Evolutionary conservation across 805 yeast species (phyloP).

Genomic region (Saturnispora diversa): DNA sequence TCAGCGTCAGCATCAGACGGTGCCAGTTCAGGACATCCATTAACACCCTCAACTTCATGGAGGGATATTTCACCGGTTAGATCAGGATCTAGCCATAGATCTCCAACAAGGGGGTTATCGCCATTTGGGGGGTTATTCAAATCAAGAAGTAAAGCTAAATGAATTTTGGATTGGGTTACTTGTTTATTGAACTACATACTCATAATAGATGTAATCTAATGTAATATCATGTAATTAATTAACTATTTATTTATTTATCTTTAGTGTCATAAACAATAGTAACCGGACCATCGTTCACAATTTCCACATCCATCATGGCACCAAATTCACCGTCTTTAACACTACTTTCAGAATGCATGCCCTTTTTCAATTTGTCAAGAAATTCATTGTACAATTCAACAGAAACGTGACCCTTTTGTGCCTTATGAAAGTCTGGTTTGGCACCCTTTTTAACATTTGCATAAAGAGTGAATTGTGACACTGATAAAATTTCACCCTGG

Average conservation of each 20-base stretch:
- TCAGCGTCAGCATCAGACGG: not conserved
- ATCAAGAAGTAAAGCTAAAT: conserved; percentile 9
- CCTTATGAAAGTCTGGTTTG: conserved; percentile 90
- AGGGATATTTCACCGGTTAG: conserved; percentile 15
- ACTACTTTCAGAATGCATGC: conserved; percentile 47
- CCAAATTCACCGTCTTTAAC: conserved; percentile 91
- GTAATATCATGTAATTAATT: too few species aligned
- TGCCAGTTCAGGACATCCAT: not conserved
- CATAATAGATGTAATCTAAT: too few species aligned
- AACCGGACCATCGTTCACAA: conserved; percentile 90
- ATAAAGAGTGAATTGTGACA: conserved; percentile 87
- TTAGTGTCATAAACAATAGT: conserved; percentile 76
- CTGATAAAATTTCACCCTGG: conserved; percentile 68
- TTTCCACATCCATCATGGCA: conserved; percentile 91
- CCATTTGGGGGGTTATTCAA: conserved; percentile 24
- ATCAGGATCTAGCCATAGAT: conserved; percentile 17
- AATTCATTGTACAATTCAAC: conserved; percentile 45
- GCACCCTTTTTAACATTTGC: conserved; percentile 85
- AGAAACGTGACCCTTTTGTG: conserved; percentile 70
- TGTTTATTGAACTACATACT: too few species aligned
- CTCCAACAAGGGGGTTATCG: conserved; percentile 27
- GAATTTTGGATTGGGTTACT: not conserved
- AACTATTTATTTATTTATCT: conserved; percentile 28
- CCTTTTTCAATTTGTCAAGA: conserved; percentile 36
- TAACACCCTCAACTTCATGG: conserved; percentile 1